Evolutionary conservation across 306 rosid genomes (phyloP).

Genomic region (Gleditsia sinensis): DNA sequence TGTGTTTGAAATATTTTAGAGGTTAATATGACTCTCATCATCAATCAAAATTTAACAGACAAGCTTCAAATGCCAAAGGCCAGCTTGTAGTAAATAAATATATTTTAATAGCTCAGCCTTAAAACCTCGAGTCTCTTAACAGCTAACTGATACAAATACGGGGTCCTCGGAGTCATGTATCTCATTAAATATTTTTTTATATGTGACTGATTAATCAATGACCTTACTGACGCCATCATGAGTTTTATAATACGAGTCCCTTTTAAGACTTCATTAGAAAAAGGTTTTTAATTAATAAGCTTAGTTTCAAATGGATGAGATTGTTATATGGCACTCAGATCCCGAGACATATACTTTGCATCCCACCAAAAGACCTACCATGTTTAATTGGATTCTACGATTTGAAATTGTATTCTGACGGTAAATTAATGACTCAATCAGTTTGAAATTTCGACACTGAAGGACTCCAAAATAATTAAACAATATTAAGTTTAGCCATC

Average conservation of each 20-base stretch:
- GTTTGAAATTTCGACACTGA: not conserved
- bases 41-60: conserved; percentile 26
- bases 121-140: conserved; percentile 18
- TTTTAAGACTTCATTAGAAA: conserved; percentile 2
- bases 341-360: conserved; percentile 32
- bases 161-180: conserved; percentile 7
- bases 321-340: conserved; percentile 41
- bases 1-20: not conserved
- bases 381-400: not conserved
- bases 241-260: conserved; percentile 25
- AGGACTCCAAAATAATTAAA: not conserved
- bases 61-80: conserved; percentile 18
- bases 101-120: conserved; percentile 6
- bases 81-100: conserved; percentile 1
- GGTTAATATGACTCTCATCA: conserved; percentile 28
- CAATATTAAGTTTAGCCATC: not conserved
- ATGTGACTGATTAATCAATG: conserved; percentile 15
- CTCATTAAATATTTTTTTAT: not conserved
- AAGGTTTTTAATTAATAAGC: not conserved
- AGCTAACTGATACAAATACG: conserved; percentile 11
- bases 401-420: not conserved
- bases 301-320: conserved; percentile 41
- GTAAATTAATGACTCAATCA: not conserved
- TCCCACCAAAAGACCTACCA: not conserved
- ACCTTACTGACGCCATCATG: conserved; percentile 24